Conservation (phyloP, 805 yeast genomes). For the Vanderwaltozyma yarrowii region DNA sequence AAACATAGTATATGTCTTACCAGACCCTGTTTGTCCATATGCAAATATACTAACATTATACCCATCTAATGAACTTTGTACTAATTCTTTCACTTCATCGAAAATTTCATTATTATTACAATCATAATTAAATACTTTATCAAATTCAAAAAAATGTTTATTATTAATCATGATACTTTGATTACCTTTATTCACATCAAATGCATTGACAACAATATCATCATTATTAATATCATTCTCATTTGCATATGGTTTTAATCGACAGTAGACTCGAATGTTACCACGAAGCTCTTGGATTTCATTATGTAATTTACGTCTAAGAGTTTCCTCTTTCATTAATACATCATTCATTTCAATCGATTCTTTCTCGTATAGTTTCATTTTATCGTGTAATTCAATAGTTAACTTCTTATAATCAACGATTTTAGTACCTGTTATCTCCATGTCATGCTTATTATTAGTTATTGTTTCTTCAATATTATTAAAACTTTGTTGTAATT, state of each 20-base stretch:
- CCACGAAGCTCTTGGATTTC: slow-evolving; percentile 80
- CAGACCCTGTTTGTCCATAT: slow-evolving; percentile 95
- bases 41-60: slow-evolving; percentile 89
- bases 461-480: too few species aligned
- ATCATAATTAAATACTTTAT: slow-evolving; percentile 55
- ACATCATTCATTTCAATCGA: slow-evolving; percentile 24
- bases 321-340: slow-evolving; percentile 37
- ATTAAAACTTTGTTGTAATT: too few species aligned
- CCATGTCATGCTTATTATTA: too few species aligned
- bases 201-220: slow-evolving; percentile 24
- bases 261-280: slow-evolving; percentile 81
- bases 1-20: slow-evolving; percentile 90
- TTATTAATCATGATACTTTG: slow-evolving; percentile 7
- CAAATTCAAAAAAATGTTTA: slow-evolving; percentile 52
- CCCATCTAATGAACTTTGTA: slow-evolving; percentile 83
- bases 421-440: too few species aligned
- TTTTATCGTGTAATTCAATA: slow-evolving; percentile 1
- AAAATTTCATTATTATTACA: slow-evolving; percentile 56
- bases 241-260: slow-evolving; percentile 28
- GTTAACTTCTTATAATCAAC: not conserved
- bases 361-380: slow-evolving; percentile 8
- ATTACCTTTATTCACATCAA: slow-evolving; percentile 22
- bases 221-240: slow-evolving; percentile 5
- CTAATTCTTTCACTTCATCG: slow-evolving; percentile 74
- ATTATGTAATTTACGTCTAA: slow-evolving; percentile 59